Evolutionary conservation across 495 filamentous ascomycete species (phyloP).

Genomic region (Talaromyces thailandensis): DNA sequence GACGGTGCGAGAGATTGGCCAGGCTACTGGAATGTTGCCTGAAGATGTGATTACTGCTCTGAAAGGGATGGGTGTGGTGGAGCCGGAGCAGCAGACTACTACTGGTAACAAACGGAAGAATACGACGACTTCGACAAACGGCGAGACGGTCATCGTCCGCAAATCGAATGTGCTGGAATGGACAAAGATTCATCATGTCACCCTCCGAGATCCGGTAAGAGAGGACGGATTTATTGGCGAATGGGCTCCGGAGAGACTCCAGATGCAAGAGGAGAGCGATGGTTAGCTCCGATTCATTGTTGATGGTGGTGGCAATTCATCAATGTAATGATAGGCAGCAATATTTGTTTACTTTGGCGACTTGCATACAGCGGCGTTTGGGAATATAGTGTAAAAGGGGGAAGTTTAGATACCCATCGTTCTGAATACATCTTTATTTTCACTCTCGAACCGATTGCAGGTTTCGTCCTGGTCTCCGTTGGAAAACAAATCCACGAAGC

Average conservation of each 20-base stretch:
- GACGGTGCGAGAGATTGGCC: slow-evolving; percentile 47
- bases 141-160: slow-evolving; percentile 28
- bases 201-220: slow-evolving; percentile 37
- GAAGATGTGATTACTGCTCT: slow-evolving; percentile 78
- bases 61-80: slow-evolving; percentile 66
- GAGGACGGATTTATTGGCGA: slow-evolving; percentile 38
- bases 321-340: slow-evolving; percentile 3
- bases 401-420: slow-evolving; percentile 1
- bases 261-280: slow-evolving; percentile 10
- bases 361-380: slow-evolving; percentile 3
- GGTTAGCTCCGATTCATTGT: neutral
- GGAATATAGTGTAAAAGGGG: neutral
- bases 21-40: slow-evolving; percentile 66
- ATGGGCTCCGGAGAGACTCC: slow-evolving; percentile 14
- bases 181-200: slow-evolving; percentile 27
- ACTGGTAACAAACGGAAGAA: slow-evolving; percentile 11
- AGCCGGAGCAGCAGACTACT: slow-evolving; percentile 35
- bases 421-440: neutral
- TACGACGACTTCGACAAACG: slow-evolving; percentile 10
- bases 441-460: too few species aligned
- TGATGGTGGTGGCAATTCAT: slow-evolving; percentile 5
- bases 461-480: too few species aligned
- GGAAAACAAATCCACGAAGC: neutral
- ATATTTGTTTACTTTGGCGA: neutral
- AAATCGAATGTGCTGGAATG: slow-evolving; percentile 40